Evolutionary conservation across 352 stramenopile genomes (phyloP).

Genomic region (Globisporangium irregulare): DNA sequence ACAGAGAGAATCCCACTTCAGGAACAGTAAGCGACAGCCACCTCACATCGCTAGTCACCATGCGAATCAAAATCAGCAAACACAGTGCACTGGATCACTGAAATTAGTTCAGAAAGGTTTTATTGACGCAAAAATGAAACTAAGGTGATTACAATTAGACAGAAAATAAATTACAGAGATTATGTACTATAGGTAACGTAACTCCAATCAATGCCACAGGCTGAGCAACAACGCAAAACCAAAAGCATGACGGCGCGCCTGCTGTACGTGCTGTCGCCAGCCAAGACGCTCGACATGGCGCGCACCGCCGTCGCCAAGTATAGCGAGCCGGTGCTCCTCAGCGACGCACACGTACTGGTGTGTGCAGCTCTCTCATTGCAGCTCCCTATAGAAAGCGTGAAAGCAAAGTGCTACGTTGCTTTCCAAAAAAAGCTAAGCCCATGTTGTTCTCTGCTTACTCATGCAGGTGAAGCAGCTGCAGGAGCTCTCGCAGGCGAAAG

Average conservation of each 20-base stretch:
- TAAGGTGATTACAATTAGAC: not conserved
- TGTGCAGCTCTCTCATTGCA: slow-evolving; percentile 14
- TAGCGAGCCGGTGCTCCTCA: slow-evolving; percentile 54
- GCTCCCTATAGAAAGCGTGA: not conserved
- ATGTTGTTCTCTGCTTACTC: too few relatives aligned
- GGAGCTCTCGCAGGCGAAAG: slow-evolving; percentile 56
- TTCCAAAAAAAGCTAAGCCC: too few relatives aligned
- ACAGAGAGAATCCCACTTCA: not conserved
- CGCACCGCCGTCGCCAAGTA: slow-evolving; percentile 24
- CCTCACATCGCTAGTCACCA: not conserved
- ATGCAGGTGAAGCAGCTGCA: slow-evolving; percentile 47
- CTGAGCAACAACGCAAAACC: slow-evolving; percentile 2
- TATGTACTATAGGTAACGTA: not conserved
- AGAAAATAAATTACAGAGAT: not conserved
- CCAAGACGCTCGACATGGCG: slow-evolving; percentile 86
- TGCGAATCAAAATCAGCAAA: not conserved
- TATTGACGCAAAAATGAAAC: not conserved
- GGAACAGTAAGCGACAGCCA: not conserved
- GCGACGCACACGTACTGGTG: slow-evolving; percentile 52
- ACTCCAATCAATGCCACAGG: not conserved
- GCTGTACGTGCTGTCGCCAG: slow-evolving; percentile 84
- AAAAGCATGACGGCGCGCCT: slow-evolving; percentile 30
- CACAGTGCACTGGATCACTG: not conserved
- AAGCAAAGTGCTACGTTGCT: not conserved
- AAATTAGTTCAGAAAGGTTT: not conserved